Evolutionary conservation across 2,329 filamentous ascomycete species (phyloP), one percentile per base, ranked within the genome.

Genomic region (Penicillium aurantiogriseum): DNA sequence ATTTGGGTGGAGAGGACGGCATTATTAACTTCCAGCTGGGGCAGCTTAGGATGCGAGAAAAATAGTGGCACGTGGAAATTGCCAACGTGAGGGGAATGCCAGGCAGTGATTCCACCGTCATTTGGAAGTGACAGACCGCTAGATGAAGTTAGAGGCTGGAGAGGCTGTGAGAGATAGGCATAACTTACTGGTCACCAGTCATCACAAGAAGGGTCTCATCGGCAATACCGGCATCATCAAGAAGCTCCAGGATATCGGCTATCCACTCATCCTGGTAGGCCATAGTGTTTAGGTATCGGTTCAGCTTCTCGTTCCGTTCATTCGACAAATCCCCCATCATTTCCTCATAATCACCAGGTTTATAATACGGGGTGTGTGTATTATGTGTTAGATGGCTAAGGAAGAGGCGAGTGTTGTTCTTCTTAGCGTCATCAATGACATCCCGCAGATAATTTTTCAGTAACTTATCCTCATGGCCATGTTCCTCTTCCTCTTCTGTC

Each of bases 1-100:
- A 80, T 78, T 47, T 77, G 74, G 5, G 62, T 58, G 2, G 65
- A 65, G 5, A 57, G 59, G 10, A 67, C 62, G 8, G 67, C 59
- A 27, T 59, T 54, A 29, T 60, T 62, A 44, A 70, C 48, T 38
- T 63, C 55, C n/a, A 70, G 60, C 2, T 57, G 39, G 0, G 68
- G 67, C 1, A 70, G 53, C 29, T 66, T 60, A 7, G 68, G 68
- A 54, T 70, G 67, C 19, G 67, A 58, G 23, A 66, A 58, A 25
- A 68, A 54, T 13, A 70, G 57, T 5, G 67, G 67, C 4, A 70
- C 66, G 31, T 67, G 67, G 62, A 69, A 68, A 54, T 59, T 68
- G 38, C 56, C 59, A 25, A 64, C 63, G 40, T 68, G 65, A 8
- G 67, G 64, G 25, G 69, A 67, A 21, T 70, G 67, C 54, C 68